Evolutionary conservation across 2,329 filamentous ascomycete species (phyloP), one percentile per base, ranked within the genome.

Genomic region (Thielaviopsis musarum): DNA sequence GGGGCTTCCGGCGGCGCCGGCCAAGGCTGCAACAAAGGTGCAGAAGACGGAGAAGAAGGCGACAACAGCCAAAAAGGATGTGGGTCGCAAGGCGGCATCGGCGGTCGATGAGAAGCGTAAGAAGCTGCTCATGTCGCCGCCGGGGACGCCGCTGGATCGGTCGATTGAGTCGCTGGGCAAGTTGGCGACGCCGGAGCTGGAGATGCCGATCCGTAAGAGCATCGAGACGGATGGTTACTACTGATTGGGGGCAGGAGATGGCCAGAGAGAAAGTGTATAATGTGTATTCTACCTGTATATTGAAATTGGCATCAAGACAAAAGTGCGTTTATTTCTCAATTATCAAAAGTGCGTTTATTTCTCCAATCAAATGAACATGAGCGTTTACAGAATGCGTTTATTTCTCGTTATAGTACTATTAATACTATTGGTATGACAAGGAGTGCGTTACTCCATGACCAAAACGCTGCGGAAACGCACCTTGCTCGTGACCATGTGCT

Each of bases 391-490:
- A 45, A 45, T 45, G 38, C 38, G 38, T 45, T 45, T 45, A 10
- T 45, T 45, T n/a, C 24, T 34, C 30, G 7, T 34, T 34, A 34
- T 10, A 45, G 38, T 45, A 5, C 38, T 26, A 26, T 3, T n/a
- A n/a, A n/a, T n/a, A n/a, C n/a, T 26, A 26, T 26, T 26, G 24
- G 24, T 6, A 3, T 34, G 30, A 34, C 6, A 34, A 5, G 12
- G 12, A 12, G 34, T 12, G 34, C 34, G 34, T 41, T 41, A 45
- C 38, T 69, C 60, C 71, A 75, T 72, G 3, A 72, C 65, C 53
- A 77, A 62, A 0, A 77, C 75, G 17, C 71, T 73, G 38, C 75
- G 68, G 64, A 77, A 77, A 2, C 75, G 68, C 21, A 73, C 73
- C 64, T 73, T 74, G 28, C 72, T 72, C 0, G 69, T 69, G 2